phyloP scores from a whole-genome alignment of 768 basidiomycete species.

The Leccinum sublutescens region DNA sequence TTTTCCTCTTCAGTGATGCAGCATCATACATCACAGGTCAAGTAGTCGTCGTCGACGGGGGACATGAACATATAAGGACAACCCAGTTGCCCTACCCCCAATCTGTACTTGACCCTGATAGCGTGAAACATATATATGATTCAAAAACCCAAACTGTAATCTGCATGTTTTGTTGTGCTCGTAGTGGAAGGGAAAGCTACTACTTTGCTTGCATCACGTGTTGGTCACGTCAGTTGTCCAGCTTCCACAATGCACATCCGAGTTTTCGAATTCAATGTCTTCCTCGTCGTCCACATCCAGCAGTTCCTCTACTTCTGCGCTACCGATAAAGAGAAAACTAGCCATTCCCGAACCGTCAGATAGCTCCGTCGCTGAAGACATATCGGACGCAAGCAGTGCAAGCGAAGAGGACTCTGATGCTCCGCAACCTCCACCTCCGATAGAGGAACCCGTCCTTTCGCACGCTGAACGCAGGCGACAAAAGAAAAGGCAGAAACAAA shows the following conservation, averaged over 20 bases:
- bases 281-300: slow-evolving; percentile 27
- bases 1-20: slow-evolving; percentile 83
- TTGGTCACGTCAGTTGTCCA: background rate
- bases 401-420: slow-evolving; percentile 10
- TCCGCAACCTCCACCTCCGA: slow-evolving; percentile 1
- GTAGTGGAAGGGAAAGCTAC: background rate
- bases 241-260: background rate
- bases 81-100: slow-evolving; percentile 60
- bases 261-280: slow-evolving; percentile 9
- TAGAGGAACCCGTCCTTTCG: slow-evolving; percentile 52
- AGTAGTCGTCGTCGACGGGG: slow-evolving; percentile 69
- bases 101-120: slow-evolving; percentile 60
- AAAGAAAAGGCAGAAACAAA: slow-evolving; percentile 45
- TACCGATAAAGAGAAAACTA: slow-evolving; percentile 24
- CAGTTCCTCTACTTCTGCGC: slow-evolving; percentile 24
- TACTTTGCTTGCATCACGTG: slow-evolving; percentile 11
- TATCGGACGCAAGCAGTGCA: slow-evolving; percentile 11
- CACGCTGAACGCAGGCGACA: slow-evolving; percentile 71
- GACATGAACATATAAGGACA: slow-evolving; percentile 50
- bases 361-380: slow-evolving; percentile 27
- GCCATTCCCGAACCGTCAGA: slow-evolving; percentile 18
- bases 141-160: slow-evolving; percentile 42
- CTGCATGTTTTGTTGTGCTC: background rate
- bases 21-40: slow-evolving; percentile 77
- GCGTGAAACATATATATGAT: slow-evolving; percentile 49